Base-by-base conservation (phyloP, 495 filamentous ascomycete species). In the Podospora australis region DNA sequence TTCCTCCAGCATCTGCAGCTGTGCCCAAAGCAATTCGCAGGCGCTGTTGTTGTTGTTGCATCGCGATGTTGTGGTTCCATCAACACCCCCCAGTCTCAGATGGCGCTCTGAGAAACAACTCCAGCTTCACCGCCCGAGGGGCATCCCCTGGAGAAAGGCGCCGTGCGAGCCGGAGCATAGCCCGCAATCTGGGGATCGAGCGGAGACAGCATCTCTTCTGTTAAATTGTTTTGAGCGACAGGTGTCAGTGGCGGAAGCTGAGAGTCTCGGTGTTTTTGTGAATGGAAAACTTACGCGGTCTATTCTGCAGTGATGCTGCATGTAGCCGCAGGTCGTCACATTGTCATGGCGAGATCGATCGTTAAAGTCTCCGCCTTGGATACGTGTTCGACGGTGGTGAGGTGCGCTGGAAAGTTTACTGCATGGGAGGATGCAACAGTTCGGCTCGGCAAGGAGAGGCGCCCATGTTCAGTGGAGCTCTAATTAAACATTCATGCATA, bases 401-500 rank as follows among this genome's bases (percentile, higher is more conserved):
- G 34, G 6, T 48, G 32, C 16, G 20, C 16, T 26, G 5, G 21
- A 21, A 46, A 49, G 17, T 1, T 6, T 13, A 22, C 5, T 19
- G 6, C 7, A 5, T 9, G 30, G 22, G 24, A 34, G 24, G 43
- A 39, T 40, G 44, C 51, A 44, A 34, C 40, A 39, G 35, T 16
- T 29, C 44, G 38, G 54, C 54, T 42, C 41, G 30, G 39, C 47
- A 48, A 41, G 50, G 43, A 50, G 50, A 7, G 23, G 32, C 47
- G 40, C 23, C 39, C 24, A 38, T 32, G 30, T 44, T 25, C 21
- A 32, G 40, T 44, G 40, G 49, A 49, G 56, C 42, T 8, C 19
- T 44, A 60, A 63, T 57, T 53, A 55, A 60, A 63, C 54, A 17
- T 24, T 54, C 42, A 54, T 49, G 48, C 53, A 51, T 45, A 35